A percentile compares a stretch with the other conserved stretches of the same genome.
Conservation (phyloP, 1,139 yeast species). For the Blastobotrys persicus region DNA sequence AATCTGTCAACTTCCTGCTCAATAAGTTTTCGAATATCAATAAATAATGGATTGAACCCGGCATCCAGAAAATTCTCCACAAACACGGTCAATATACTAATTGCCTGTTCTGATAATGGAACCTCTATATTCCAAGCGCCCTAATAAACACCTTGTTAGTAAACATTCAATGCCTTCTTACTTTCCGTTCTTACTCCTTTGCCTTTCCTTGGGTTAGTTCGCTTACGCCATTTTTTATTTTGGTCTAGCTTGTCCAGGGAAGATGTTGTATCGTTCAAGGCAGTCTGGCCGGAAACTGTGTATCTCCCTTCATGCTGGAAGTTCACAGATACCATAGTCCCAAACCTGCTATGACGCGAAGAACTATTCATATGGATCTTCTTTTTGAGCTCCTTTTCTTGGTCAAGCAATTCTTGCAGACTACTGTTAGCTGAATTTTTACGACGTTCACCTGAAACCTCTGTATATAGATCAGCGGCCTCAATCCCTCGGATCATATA, state of each 20-base stretch:
- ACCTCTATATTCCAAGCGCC: slow-evolving; percentile 32
- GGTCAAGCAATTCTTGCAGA: slow-evolving; percentile 45
- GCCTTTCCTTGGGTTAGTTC: slow-evolving; percentile 30
- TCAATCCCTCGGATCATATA: slow-evolving; percentile 58
- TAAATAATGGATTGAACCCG: slow-evolving; percentile 67
- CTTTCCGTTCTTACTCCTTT: slow-evolving; percentile 29
- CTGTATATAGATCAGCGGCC: slow-evolving; percentile 35
- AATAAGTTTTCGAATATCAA: slow-evolving; percentile 49
- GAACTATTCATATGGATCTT: slow-evolving; percentile 40
- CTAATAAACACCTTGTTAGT: slow-evolving; percentile 15
- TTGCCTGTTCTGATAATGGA: slow-evolving; percentile 38
- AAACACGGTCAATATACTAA: slow-evolving; percentile 44
- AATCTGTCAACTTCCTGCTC: slow-evolving; percentile 44
- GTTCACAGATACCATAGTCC: slow-evolving; percentile 73
- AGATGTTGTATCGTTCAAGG: slow-evolving; percentile 47
- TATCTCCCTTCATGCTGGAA: slow-evolving; percentile 56
- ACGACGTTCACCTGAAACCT: neutral
- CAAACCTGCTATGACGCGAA: slow-evolving; percentile 88
- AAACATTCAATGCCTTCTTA: too few relatives aligned
- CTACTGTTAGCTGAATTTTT: slow-evolving; percentile 2
- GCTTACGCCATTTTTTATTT: slow-evolving; percentile 62
- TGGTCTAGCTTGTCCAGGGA: slow-evolving; percentile 62
- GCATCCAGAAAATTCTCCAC: slow-evolving; percentile 65
- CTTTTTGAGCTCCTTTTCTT: slow-evolving; percentile 56
- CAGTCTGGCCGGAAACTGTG: slow-evolving; percentile 77